Percentiles rank a stretch among this genome's conserved stretches.
Evolutionary conservation across 768 basidiomycete species (phyloP).

Genomic region (Mycena vitilis): DNA sequence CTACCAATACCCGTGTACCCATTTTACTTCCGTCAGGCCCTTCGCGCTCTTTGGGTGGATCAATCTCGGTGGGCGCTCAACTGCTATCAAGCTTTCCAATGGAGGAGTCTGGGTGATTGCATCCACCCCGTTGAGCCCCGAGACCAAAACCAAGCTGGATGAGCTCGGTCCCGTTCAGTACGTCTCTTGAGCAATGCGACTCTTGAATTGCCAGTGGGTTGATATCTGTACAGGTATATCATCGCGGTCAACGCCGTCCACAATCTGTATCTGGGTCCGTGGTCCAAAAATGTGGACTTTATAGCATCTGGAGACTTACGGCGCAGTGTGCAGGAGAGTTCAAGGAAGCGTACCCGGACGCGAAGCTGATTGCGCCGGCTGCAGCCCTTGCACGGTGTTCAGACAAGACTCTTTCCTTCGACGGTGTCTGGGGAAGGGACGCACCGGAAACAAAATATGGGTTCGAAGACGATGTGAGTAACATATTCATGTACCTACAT

Average conservation of each 20-base stretch:
- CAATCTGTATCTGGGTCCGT: slow-evolving; percentile 66
- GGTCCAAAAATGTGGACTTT: not conserved
- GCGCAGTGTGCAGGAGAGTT: slow-evolving; percentile 58
- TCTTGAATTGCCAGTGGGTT: too few species aligned
- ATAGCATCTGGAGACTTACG: not conserved
- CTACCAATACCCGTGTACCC: not conserved
- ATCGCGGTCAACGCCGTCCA: slow-evolving; percentile 69
- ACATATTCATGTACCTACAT: too few species aligned
- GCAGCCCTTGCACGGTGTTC: too few species aligned
- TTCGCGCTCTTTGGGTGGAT: slow-evolving; percentile 74
- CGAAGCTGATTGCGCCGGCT: slow-evolving; percentile 66
- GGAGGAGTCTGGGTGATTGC: slow-evolving; percentile 86
- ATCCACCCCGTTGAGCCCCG: slow-evolving; percentile 75
- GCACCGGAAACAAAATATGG: slow-evolving; percentile 75
- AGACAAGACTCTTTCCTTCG: not conserved
- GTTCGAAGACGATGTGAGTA: slow-evolving; percentile 73
- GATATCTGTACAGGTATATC: slow-evolving; percentile 63
- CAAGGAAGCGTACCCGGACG: slow-evolving; percentile 74
- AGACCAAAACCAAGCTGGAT: slow-evolving; percentile 71
- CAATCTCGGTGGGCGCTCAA: slow-evolving; percentile 86
- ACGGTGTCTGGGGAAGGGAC: slow-evolving; percentile 57
- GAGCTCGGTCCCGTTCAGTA: slow-evolving; percentile 78
- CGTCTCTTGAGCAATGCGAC: slow-evolving; percentile 31
- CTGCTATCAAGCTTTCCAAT: slow-evolving; percentile 75
- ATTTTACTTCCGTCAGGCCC: slow-evolving; percentile 53